Base-by-base conservation (phyloP, 495 filamentous ascomycete genomes). In the Podospora tetraspora region DNA sequence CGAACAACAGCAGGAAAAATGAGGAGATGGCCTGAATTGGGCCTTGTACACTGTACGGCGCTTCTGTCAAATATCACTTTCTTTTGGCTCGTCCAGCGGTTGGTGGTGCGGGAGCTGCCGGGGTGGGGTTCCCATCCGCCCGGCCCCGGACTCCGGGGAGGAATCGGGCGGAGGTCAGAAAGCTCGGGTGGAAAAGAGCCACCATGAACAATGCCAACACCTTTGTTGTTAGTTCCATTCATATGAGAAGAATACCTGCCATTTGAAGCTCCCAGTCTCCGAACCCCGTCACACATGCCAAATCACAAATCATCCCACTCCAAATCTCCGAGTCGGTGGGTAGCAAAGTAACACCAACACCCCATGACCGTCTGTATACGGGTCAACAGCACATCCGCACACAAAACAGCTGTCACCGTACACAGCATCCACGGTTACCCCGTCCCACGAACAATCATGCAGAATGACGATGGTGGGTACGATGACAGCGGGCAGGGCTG, bases 61-160 rank as follows among this genome's bases (percentile, higher is more conserved):
- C 43, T 69, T 56, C 67, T 21, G 60, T 69, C 71, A 65, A 59
- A 59, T 63, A 64, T 70, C 71, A 66, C 71, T 70, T 70, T 67
- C 68, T 69, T 71, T 61, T n/a, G 23, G 29, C 43, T 60, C 43
- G 9, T 52, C 43, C 25, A 30, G 64, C 29, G 59, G 61, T 62
- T 37, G 59, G 59, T 57, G 16, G 59, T 32, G 22, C 30, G 61
- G 70, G 67, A 72, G 69, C 67, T 64, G 67, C 69, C 43, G 63
- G 60, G 59, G 13, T 43, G 34, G 34, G 34, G 34, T 16, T 5
- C 34, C 34, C 12, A 3, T 11, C 43, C 43, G 43, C 16, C 19
- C 32, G 11, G 32, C 11, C 11, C 43, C 43, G 19, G 43, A 8
- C 16, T 52, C 43, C 43, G 37, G 13, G 3, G 13, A 19, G 16